Percentiles rank a stretch among this genome's conserved stretches.
phyloP scores from a whole-genome alignment of 139 green algal genomes.

The Chara braunii region DNA sequence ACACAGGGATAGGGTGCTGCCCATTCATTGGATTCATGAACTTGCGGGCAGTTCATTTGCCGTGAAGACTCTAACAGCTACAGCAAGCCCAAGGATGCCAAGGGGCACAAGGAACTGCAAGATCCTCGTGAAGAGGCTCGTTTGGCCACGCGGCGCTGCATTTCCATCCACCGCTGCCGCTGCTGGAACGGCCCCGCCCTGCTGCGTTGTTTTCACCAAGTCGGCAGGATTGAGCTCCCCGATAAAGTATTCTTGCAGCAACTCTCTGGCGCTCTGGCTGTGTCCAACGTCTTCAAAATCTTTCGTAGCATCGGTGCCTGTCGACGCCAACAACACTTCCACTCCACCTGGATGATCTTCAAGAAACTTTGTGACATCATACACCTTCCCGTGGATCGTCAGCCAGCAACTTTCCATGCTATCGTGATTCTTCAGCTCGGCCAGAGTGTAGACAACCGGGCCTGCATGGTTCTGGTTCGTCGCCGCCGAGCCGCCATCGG shows the following conservation, averaged over 20 bases:
- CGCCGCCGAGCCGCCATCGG: too few species aligned
- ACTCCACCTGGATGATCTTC: conserved; percentile 58
- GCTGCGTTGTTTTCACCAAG: too few species aligned
- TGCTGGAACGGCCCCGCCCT: neutral
- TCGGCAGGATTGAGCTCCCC: conserved; percentile 36
- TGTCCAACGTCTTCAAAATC: conserved; percentile 64
- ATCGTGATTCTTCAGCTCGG: conserved; percentile 27
- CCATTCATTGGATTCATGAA: too few species aligned
- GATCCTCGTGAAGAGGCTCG: conserved; percentile 9
- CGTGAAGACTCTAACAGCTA: conserved; percentile 16
- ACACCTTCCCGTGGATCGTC: conserved; percentile 52
- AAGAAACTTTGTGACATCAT: conserved; percentile 57
- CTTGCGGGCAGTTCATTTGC: too few species aligned
- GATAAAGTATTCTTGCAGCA: conserved; percentile 50
- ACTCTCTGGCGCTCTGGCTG: conserved; percentile 44
- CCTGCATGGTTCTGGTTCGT: too few species aligned
- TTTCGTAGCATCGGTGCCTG: conserved; percentile 54
- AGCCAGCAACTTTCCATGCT: conserved; percentile 48
- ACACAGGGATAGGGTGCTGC: too few species aligned
- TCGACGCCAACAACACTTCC: conserved; percentile 51
- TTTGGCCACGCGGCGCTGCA: neutral
- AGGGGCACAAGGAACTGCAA: conserved; percentile 26
- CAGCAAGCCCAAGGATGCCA: conserved; percentile 10
- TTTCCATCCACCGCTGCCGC: neutral
- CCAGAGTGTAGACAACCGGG: neutral